phyloP scores from a whole-genome alignment of 1,139 yeast species.

The Pichia sp. region DNA sequence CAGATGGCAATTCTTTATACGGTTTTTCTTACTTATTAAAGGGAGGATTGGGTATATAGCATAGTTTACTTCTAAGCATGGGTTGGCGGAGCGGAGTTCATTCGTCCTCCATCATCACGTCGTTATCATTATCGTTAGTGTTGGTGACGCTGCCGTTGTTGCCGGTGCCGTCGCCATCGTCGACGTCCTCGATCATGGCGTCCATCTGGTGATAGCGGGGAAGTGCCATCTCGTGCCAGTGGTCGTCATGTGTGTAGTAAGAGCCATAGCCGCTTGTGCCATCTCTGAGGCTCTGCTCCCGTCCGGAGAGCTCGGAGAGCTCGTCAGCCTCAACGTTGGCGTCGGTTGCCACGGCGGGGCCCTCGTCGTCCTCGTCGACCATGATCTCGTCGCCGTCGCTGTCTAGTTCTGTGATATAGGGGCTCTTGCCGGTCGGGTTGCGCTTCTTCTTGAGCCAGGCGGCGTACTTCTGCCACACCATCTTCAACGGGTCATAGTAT shows the following conservation, averaged over 20 bases:
- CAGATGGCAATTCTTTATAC: too few species aligned
- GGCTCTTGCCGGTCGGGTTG: not conserved
- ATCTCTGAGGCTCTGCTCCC: slow-evolving; percentile 10
- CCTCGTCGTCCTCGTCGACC: slow-evolving; percentile 3
- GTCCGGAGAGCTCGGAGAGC: slow-evolving; percentile 4
- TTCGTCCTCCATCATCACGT: slow-evolving; percentile 15
- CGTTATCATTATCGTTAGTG: not conserved
- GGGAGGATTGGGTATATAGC: not conserved
- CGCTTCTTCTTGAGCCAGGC: slow-evolving; percentile 16
- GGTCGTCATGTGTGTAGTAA: slow-evolving; percentile 18
- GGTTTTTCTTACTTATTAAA: too few species aligned
- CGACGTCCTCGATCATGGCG: slow-evolving; percentile 10
- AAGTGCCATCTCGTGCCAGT: slow-evolving; percentile 4
- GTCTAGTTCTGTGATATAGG: slow-evolving; percentile 12
- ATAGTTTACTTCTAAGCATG: not conserved
- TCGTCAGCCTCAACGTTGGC: slow-evolving; percentile 1
- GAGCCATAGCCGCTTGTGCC: slow-evolving; percentile 22
- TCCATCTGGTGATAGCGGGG: not conserved
- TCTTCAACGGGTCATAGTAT: slow-evolving; percentile 19
- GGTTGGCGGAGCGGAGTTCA: not conserved
- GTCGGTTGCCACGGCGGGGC: not conserved
- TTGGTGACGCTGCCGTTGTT: not conserved
- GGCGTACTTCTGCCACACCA: slow-evolving; percentile 18
- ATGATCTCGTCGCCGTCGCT: slow-evolving; percentile 16
- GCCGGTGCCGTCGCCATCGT: slow-evolving; percentile 5